Percentiles rank a stretch among this genome's conserved stretches.
phyloP scores from a whole-genome alignment of 306 rosid genomes.

The Trichosanthes cucumerina region DNA sequence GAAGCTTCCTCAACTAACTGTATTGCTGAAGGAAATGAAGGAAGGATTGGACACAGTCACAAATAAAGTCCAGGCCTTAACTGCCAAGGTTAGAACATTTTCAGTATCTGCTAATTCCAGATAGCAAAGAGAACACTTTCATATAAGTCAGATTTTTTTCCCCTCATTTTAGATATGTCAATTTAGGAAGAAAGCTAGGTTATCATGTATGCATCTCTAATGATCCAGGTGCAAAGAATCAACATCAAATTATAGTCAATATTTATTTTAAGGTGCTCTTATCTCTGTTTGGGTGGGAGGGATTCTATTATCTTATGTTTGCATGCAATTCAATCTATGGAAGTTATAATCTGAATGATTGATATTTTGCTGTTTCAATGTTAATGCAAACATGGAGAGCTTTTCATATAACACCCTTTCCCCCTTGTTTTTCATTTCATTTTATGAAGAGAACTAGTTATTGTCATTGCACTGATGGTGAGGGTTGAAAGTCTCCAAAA shows the following conservation, averaged over 20 bases:
- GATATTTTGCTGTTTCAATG: neutral
- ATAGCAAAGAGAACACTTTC: neutral
- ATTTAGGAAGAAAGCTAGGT: neutral
- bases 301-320: neutral
- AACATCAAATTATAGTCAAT: neutral
- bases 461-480: neutral
- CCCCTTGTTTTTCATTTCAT: neutral
- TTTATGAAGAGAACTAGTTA: neutral
- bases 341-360: neutral
- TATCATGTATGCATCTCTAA: neutral
- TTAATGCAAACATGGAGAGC: neutral
- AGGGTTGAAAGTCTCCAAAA: neutral
- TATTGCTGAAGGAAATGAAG: slow-evolving; percentile 72
- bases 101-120: neutral
- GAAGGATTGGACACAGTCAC: slow-evolving; percentile 55
- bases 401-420: neutral
- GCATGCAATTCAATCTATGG: neutral
- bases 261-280: neutral
- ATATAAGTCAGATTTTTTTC: neutral
- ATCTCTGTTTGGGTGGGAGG: neutral
- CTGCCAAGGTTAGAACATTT: slow-evolving; percentile 40
- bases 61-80: slow-evolving; percentile 54
- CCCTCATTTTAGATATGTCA: neutral
- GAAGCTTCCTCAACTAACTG: slow-evolving; percentile 53
- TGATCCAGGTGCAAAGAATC: neutral